phyloP scores from a whole-genome alignment of 1,284 basidiomycete genomes.

The Cryptococcus neoformans region DNA sequence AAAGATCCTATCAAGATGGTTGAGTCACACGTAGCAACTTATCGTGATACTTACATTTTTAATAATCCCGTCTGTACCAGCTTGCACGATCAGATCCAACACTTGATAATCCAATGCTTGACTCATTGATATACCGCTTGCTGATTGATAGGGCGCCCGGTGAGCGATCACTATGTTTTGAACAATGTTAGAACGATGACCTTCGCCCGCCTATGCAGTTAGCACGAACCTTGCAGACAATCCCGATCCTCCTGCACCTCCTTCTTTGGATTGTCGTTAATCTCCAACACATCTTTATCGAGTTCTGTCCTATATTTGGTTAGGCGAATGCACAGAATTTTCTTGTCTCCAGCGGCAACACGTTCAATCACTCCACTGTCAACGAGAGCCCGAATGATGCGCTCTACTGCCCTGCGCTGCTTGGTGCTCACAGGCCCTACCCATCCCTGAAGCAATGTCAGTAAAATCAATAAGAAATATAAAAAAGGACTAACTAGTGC shows the following conservation, averaged over 20 bases:
- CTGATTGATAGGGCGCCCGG: conserved; percentile 6
- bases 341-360: conserved; percentile 29
- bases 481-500: conserved; percentile 22
- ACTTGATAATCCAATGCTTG: conserved; percentile 25
- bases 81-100: conserved; percentile 13
- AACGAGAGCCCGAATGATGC: conserved; percentile 28
- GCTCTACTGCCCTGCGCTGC: conserved; percentile 29
- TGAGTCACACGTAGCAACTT: not conserved
- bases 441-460: conserved; percentile 27
- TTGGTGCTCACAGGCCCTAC: conserved; percentile 5
- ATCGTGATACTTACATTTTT: conserved; percentile 19
- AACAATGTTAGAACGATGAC: not conserved
- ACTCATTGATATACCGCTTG: conserved; percentile 7
- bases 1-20: conserved; percentile 3
- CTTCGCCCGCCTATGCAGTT: too few relatives aligned
- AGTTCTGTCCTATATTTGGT: conserved; percentile 28
- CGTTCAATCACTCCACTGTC: conserved; percentile 31
- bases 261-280: not conserved
- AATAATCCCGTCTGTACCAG: conserved; percentile 18
- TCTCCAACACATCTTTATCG: too few relatives aligned
- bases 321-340: conserved; percentile 32
- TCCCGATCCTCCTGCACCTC: not conserved
- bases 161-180: conserved; percentile 3
- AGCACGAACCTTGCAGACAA: not conserved
- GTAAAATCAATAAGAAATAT: not conserved